Evolutionary conservation across 768 basidiomycete genomes (phyloP).

Genomic region (Amyloporia xantha): DNA sequence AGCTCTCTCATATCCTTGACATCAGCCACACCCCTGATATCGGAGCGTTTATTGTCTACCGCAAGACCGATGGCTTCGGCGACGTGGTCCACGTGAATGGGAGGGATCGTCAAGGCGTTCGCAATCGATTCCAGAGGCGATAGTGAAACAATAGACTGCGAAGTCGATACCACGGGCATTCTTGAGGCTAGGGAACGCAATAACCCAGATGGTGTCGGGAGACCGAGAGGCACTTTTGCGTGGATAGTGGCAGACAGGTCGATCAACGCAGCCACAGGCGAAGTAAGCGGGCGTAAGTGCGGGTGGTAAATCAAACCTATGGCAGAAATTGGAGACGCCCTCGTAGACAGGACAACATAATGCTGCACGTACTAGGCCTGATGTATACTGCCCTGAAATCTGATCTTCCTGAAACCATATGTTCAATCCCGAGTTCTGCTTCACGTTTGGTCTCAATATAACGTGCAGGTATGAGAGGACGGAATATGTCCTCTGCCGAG

Average conservation of each 20-base stretch:
- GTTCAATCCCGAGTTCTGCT: conserved; percentile 68
- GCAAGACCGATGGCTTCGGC: conserved; percentile 74
- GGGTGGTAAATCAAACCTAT: conserved; percentile 95
- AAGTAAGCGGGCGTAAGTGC: conserved; percentile 83
- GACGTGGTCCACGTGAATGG: conserved; percentile 94
- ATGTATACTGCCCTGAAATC: conserved; percentile 72
- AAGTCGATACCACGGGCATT: conserved; percentile 23
- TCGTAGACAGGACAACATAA: not conserved
- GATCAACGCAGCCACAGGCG: conserved; percentile 76
- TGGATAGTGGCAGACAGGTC: conserved; percentile 77
- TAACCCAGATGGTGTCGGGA: conserved; percentile 62
- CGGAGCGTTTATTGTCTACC: conserved; percentile 37
- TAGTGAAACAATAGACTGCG: conserved; percentile 26
- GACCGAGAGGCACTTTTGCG: conserved; percentile 41
- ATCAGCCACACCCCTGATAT: conserved; percentile 58
- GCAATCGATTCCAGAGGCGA: conserved; percentile 63
- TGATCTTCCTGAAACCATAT: conserved; percentile 38
- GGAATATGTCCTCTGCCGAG: conserved; percentile 91
- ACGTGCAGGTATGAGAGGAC: conserved; percentile 75
- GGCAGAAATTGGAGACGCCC: not conserved
- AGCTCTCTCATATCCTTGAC: conserved; percentile 70
- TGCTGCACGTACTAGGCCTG: conserved; percentile 69
- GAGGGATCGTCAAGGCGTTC: conserved; percentile 76
- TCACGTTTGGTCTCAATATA: conserved; percentile 95
- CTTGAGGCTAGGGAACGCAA: conserved; percentile 46